Conservation (phyloP, 2,329 filamentous ascomycete genomes). For the Microcyclospora tardicrescens region DNA sequence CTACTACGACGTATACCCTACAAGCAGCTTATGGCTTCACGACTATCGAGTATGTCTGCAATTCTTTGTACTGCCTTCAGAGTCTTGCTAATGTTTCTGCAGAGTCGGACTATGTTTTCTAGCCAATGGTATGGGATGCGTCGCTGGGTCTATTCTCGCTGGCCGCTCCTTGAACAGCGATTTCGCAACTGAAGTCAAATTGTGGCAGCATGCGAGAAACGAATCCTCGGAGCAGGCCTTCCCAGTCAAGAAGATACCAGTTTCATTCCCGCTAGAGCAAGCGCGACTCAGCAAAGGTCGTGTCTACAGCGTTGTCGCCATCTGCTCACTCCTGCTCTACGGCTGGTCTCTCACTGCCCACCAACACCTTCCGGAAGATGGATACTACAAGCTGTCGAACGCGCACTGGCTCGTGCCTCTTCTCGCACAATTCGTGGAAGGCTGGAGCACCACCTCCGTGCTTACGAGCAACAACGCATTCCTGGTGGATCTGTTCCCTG, state of each 20-base stretch:
- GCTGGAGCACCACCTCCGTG: conserved; percentile 1
- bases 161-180: background rate
- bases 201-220: background rate
- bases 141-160: background rate
- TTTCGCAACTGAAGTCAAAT: background rate
- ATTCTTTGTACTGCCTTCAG: background rate
- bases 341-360: conserved; percentile 2
- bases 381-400: background rate
- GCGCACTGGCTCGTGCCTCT: conserved; percentile 2
- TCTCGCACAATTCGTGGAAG: background rate
- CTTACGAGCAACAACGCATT: conserved; percentile 2
- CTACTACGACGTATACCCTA: background rate
- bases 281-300: conserved; percentile 1
- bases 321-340: background rate
- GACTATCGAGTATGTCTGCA: background rate
- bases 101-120: conserved; percentile 1
- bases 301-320: background rate
- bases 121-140: conserved; percentile 1
- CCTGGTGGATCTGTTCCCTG: conserved; percentile 1
- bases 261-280: background rate
- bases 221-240: background rate
- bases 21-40: conserved; percentile 1
- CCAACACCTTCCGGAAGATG: background rate
- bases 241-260: background rate
- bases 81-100: background rate